Evolutionary conservation across 768 basidiomycete species (phyloP).

Genomic region (Hypholoma sublateritium): DNA sequence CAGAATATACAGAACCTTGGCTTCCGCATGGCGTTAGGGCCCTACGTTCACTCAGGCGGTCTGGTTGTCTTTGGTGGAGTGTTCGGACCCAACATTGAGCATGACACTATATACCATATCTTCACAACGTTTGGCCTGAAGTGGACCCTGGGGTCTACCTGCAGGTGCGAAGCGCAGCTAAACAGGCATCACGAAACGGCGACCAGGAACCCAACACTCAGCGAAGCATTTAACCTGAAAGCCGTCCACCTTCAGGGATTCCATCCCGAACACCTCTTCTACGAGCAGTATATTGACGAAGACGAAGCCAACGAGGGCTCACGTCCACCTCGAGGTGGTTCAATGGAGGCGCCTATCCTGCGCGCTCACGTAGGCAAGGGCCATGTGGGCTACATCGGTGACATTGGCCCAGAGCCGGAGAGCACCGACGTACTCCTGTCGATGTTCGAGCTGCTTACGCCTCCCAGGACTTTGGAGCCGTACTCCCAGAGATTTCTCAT

Average conservation of each 20-base stretch:
- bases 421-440: conserved; percentile 29
- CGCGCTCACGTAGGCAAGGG: conserved; percentile 26
- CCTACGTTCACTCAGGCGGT: conserved; percentile 28
- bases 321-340: not conserved
- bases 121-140: conserved; percentile 20
- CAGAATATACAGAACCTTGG: conserved; percentile 10
- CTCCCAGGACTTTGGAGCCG: conserved; percentile 7
- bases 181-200: conserved; percentile 13
- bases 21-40: conserved; percentile 21
- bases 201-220: conserved; percentile 8
- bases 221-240: conserved; percentile 12
- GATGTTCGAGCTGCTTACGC: conserved; percentile 27
- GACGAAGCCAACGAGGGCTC: not conserved
- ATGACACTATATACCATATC: conserved; percentile 17
- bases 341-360: conserved; percentile 24
- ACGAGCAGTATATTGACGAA: conserved; percentile 2
- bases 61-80: conserved; percentile 29
- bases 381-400: conserved; percentile 33
- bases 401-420: conserved; percentile 27
- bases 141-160: conserved; percentile 16
- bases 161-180: conserved; percentile 3
- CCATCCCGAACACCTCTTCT: conserved; percentile 11
- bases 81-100: conserved; percentile 18
- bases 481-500: conserved; percentile 24
- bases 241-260: conserved; percentile 10